Conservation (phyloP, 2,329 filamentous ascomycete genomes). For the Trichoderma lentiforme region DNA sequence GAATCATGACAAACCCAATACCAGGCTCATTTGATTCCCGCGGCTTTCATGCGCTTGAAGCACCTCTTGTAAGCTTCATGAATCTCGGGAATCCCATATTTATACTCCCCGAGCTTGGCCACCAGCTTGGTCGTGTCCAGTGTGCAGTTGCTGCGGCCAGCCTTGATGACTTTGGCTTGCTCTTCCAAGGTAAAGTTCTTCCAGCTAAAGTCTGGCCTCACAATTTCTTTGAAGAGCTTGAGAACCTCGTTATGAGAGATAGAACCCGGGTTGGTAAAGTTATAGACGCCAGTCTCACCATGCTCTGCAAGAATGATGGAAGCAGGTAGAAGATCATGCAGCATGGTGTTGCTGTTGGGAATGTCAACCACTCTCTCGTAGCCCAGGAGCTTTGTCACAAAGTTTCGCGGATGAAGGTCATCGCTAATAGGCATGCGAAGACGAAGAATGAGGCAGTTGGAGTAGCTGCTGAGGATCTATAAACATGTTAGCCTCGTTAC, state of each 20-base stretch:
- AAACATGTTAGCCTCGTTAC: neutral
- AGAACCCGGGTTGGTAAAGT: slow-evolving; percentile 68
- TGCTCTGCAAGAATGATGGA: slow-evolving; percentile 59
- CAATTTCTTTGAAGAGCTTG: slow-evolving; percentile 58
- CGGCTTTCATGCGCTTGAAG: slow-evolving; percentile 61
- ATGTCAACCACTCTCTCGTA: slow-evolving; percentile 66
- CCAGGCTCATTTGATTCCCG: neutral
- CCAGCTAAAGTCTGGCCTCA: slow-evolving; percentile 59
- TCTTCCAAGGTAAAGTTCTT: slow-evolving; percentile 65
- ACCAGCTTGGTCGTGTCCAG: slow-evolving; percentile 61
- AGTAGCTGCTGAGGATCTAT: slow-evolving; percentile 61
- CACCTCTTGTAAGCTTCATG: slow-evolving; percentile 59
- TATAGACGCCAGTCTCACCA: slow-evolving; percentile 61
- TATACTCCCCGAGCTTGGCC: slow-evolving; percentile 58
- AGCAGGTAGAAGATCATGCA: slow-evolving; percentile 61
- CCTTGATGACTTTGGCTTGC: slow-evolving; percentile 65
- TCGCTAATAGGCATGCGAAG: slow-evolving; percentile 68
- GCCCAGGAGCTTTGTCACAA: slow-evolving; percentile 65
- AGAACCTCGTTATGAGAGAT: slow-evolving; percentile 71
- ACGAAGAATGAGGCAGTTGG: slow-evolving; percentile 60
- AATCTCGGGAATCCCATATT: slow-evolving; percentile 57
- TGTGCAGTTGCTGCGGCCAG: slow-evolving; percentile 63
- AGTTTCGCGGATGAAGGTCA: slow-evolving; percentile 63
- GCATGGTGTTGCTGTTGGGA: slow-evolving; percentile 65
- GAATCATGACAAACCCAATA: neutral